A percentile compares a stretch with the other conserved stretches of the same genome.
Conservation (phyloP, 1,139 yeast genomes). For the Torulaspora pretoriensis region DNA sequence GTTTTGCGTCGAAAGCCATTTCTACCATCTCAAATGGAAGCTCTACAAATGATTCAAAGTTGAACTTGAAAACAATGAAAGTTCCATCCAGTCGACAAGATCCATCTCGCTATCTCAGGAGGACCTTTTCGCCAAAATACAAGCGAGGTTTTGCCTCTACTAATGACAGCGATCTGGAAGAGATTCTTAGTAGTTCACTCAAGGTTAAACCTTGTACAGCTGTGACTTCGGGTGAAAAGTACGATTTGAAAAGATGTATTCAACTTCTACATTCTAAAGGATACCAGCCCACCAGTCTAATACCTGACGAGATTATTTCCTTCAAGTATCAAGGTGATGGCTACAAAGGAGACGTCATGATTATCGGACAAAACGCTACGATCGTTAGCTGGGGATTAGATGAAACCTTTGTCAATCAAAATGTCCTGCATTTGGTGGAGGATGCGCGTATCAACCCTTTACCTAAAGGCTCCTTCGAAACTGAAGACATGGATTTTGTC, state of each 20-base stretch:
- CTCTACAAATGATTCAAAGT: not conserved
- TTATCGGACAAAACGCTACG: conserved; percentile 63
- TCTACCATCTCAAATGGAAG: not conserved
- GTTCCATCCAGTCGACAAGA: conserved; percentile 14
- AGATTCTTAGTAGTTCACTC: conserved; percentile 9
- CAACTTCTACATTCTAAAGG: conserved; percentile 37
- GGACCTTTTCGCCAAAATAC: conserved; percentile 15
- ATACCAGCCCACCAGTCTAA: conserved; percentile 36
- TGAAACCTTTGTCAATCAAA: conserved; percentile 44
- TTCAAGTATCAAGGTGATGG: conserved; percentile 38
- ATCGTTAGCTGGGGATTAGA: conserved; percentile 77
- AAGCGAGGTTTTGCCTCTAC: conserved; percentile 2
- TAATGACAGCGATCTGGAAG: conserved; percentile 10
- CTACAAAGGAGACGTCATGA: conserved; percentile 48
- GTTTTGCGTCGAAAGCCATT: not conserved
- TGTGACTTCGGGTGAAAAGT: conserved; percentile 64
- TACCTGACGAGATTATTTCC: conserved; percentile 68
- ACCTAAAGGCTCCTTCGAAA: conserved; percentile 45
- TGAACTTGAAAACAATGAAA: conserved; percentile 14
- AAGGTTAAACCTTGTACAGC: conserved; percentile 48
- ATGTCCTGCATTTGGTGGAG: conserved; percentile 46
- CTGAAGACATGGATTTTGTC: conserved; percentile 86
- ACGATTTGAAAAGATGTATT: conserved; percentile 49
- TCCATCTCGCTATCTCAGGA: conserved; percentile 17
- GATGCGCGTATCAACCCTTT: conserved; percentile 50